These are phyloP conservation scores for Tilletia horrida DNA, from an alignment of 1,284 basidiomycete genomes.

Conservation along the genomic window DNA sequence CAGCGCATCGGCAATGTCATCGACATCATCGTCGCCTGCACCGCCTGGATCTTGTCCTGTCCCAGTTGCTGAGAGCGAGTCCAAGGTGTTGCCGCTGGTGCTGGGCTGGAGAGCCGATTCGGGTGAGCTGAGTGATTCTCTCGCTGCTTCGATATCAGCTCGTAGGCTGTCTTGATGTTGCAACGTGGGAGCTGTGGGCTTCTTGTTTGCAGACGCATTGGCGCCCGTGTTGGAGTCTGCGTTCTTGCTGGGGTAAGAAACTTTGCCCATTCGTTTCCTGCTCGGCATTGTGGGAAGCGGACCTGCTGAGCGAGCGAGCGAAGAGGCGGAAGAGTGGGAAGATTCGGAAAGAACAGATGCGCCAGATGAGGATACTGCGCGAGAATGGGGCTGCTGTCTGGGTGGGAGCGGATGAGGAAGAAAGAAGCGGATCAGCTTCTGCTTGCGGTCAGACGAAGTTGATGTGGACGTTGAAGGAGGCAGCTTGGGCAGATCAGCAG, in stretches of 20 bases:
- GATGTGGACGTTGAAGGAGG: not conserved
- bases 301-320: not conserved
- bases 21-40: slow-evolving; percentile 26
- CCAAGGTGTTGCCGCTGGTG: not conserved
- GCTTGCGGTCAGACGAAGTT: slow-evolving; percentile 7
- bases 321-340: not conserved
- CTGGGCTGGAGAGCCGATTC: not conserved
- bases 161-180: slow-evolving; percentile 12
- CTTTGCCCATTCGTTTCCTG: not conserved
- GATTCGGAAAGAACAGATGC: not conserved
- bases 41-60: not conserved
- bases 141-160: slow-evolving; percentile 7
- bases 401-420: slow-evolving; percentile 5
- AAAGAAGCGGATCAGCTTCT: slow-evolving; percentile 19
- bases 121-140: not conserved
- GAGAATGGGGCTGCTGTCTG: not conserved
- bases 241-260: not conserved
- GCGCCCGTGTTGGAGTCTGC: no score
- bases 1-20: slow-evolving; percentile 43
- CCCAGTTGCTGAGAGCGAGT: not conserved
- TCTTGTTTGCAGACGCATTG: not conserved
- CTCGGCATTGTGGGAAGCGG: not conserved
- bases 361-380: not conserved
- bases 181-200: not conserved
- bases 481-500: slow-evolving; percentile 2